These are phyloP conservation scores for Hypoxylon lenormandii DNA, from an alignment of 495 filamentous ascomycete species.

Conservation along the genomic window DNA sequence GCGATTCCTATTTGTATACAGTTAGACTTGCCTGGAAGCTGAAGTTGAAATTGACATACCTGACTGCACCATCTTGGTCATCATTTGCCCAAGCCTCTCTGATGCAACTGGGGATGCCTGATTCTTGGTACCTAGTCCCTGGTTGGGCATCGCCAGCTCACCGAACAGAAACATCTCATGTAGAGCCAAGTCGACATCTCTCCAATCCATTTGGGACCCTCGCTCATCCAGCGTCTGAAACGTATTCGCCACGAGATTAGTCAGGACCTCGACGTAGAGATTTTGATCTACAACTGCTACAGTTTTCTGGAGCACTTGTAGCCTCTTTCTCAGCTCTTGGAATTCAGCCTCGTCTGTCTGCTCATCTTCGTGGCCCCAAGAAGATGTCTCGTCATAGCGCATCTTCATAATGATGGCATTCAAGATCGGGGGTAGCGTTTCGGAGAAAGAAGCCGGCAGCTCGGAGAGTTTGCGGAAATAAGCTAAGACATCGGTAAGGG, in stretches of 20 bases:
- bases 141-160: slow-evolving; percentile 85
- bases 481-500: slow-evolving; percentile 86
- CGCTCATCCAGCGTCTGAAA: slow-evolving; percentile 79
- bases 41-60: slow-evolving; percentile 64
- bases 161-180: slow-evolving; percentile 98
- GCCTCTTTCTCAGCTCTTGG: slow-evolving; percentile 86
- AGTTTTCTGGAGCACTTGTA: slow-evolving; percentile 89
- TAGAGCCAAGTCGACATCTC: slow-evolving; percentile 93
- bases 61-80: slow-evolving; percentile 91
- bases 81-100: slow-evolving; percentile 85
- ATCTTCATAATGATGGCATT: slow-evolving; percentile 93
- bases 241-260: slow-evolving; percentile 81
- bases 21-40: neutral
- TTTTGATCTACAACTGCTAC: slow-evolving; percentile 85
- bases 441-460: slow-evolving; percentile 73
- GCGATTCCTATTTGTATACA: slow-evolving; percentile 74
- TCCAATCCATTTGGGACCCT: slow-evolving; percentile 84
- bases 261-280: slow-evolving; percentile 86
- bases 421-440: slow-evolving; percentile 85
- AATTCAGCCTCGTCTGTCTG: slow-evolving; percentile 99
- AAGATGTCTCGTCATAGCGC: slow-evolving; percentile 93
- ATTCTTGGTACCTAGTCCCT: slow-evolving; percentile 84
- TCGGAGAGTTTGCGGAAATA: slow-evolving; percentile 82
- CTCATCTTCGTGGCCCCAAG: slow-evolving; percentile 93
- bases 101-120: slow-evolving; percentile 78